Evolutionary conservation across 2,329 filamentous ascomycete species (phyloP).

Genomic region (Alternaria postmessia): DNA sequence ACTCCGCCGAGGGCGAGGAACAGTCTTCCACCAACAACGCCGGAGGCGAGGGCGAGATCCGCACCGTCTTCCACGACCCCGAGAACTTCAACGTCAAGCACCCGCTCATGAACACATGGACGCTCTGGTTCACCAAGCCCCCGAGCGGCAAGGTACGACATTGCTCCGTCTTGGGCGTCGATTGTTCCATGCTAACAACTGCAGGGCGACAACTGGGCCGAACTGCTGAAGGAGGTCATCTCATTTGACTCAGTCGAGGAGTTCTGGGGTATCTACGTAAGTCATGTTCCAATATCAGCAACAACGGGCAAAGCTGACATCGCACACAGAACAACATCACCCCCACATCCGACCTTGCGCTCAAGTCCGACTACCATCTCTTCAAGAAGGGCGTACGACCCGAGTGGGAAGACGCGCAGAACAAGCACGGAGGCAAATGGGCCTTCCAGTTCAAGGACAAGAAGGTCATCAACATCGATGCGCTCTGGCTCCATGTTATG

Average conservation of each 20-base stretch:
- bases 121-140: slow-evolving; percentile 99
- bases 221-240: slow-evolving; percentile 97
- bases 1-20: slow-evolving; percentile 53
- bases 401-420: slow-evolving; percentile 98
- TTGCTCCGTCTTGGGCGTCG: neutral
- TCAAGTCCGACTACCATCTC: slow-evolving; percentile 99
- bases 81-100: slow-evolving; percentile 99
- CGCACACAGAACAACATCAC: slow-evolving; percentile 92
- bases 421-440: slow-evolving; percentile 99
- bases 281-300: slow-evolving; percentile 49
- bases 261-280: slow-evolving; percentile 99
- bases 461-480: slow-evolving; percentile 88
- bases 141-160: slow-evolving; percentile 84
- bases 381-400: slow-evolving; percentile 98
- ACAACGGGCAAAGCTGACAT: slow-evolving; percentile 21
- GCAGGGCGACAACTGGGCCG: slow-evolving; percentile 98
- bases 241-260: slow-evolving; percentile 99
- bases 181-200: slow-evolving; percentile 22
- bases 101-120: slow-evolving; percentile 96
- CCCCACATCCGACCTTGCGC: slow-evolving; percentile 89
- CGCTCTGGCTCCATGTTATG: slow-evolving; percentile 97
- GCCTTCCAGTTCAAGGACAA: slow-evolving; percentile 98
- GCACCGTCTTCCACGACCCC: slow-evolving; percentile 97
- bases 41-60: slow-evolving; percentile 63
- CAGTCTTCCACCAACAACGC: slow-evolving; percentile 53